Evolutionary conservation across 169 alveolate species (phyloP).

Genomic region (Blepharisma undulans): DNA sequence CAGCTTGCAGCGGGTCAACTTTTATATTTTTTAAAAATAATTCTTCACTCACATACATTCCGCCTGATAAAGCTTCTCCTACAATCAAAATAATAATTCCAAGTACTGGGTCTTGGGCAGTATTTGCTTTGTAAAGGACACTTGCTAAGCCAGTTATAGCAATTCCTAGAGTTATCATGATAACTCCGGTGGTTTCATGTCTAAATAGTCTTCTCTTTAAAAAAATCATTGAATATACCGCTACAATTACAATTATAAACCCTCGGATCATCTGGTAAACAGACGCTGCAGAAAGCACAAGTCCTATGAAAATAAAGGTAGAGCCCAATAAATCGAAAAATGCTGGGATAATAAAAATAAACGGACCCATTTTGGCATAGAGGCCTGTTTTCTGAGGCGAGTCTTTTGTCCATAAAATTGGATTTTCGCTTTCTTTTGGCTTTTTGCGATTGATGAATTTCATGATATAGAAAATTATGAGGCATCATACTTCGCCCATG

Average conservation of each 20-base stretch:
- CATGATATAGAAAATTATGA: not conserved
- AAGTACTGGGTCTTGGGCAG: slow-evolving; percentile 41
- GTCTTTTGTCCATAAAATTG: not conserved
- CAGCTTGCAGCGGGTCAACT: slow-evolving; percentile 50
- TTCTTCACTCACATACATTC: slow-evolving; percentile 56
- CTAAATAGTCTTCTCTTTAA: slow-evolving; percentile 56
- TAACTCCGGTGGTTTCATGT: slow-evolving; percentile 65
- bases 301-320: slow-evolving; percentile 67
- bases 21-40: slow-evolving; percentile 40
- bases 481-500: slow-evolving; percentile 22
- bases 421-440: not conserved
- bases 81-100: slow-evolving; percentile 58
- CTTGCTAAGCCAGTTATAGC: slow-evolving; percentile 60
- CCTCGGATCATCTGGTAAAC: slow-evolving; percentile 72
- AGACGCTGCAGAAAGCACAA: slow-evolving; percentile 61
- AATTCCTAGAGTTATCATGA: slow-evolving; percentile 59
- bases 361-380: not conserved
- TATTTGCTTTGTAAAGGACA: slow-evolving; percentile 30
- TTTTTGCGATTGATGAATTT: not conserved
- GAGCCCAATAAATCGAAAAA: slow-evolving; percentile 66
- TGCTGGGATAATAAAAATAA: slow-evolving; percentile 64
- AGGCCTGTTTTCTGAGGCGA: not conserved
- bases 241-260: not conserved
- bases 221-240: not conserved
- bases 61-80: slow-evolving; percentile 62